Evolutionary conservation across 2,329 filamentous ascomycete genomes (phyloP), one percentile per base, ranked within the genome.

Genomic region (Colletotrichum spaethianum): DNA sequence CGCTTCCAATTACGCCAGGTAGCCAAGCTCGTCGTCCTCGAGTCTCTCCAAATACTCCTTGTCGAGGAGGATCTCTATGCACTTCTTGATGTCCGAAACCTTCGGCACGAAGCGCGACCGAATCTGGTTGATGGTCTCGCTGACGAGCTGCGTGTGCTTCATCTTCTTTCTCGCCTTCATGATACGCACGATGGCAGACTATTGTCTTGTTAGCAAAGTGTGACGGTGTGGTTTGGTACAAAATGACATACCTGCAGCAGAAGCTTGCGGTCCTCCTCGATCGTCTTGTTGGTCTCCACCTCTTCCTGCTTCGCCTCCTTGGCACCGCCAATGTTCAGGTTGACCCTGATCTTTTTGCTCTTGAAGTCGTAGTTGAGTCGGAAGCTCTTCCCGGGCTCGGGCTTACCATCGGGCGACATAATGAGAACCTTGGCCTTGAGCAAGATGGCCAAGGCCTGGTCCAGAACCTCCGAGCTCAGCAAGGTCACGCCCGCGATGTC

Each of bases 101-200:
- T 97, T 97, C 50, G 96, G 96, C 70, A 95, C 92, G 83, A 99
- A 99, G 50, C 96, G 94, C 52, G 91, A 92, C 81, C 93, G 94
- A 82, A 99, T 98, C 83, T 98, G 96, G 79, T 92, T 93, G 82
- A 99, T 98, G 31, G 95, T 97, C 84, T 99, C 96, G 79, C 94
- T 93, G 66, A 99, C 95, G 16, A 99, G 92, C 80, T 96, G 93
- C 73, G 93, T 92, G 84, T 99, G 96, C 90, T 98, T 98, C 94
- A 98, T 97, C 86, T 93, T 94, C 91, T 99, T 98, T 73, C 96
- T 93, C 4, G 96, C 97, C 87, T 99, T 99, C 96, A 99, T 99
- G 86, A 99, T 98, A 79, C 96, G 94, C 69, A 99, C 96, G 82
- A 99, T 98, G 31, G 96, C 95, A 74, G 96, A 98, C 96, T 99